These are phyloP conservation scores for Cercophora samala DNA, from an alignment of 495 filamentous ascomycete genomes.

Conservation along the genomic window DNA sequence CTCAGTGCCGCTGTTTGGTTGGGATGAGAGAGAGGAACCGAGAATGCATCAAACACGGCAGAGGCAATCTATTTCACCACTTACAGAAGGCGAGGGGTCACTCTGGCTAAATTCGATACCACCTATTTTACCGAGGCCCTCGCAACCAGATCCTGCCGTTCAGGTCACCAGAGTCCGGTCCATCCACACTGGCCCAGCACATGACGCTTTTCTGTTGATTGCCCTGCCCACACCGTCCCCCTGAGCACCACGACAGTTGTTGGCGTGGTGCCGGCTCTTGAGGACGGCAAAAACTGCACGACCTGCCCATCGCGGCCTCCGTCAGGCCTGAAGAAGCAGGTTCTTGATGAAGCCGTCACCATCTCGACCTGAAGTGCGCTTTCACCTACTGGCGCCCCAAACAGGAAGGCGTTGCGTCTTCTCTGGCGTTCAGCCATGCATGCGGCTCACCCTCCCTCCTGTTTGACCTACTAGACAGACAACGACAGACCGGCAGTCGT, in stretches of 20 bases:
- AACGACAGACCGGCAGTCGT: constrained; percentile 2
- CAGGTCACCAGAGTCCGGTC: constrained; percentile 16
- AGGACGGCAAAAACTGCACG: background rate
- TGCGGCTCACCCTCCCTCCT: background rate
- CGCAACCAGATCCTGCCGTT: constrained; percentile 18
- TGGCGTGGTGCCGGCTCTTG: background rate
- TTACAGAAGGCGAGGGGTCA: constrained; percentile 24
- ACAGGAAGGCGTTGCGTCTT: constrained; percentile 14
- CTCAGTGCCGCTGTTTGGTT: constrained; percentile 9
- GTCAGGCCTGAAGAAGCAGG: background rate
- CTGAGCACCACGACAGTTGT: background rate
- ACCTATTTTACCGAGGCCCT: constrained; percentile 32
- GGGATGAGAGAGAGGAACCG: constrained; percentile 22
- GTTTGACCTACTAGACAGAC: background rate
- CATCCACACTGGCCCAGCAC: constrained; percentile 24
- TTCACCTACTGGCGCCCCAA: background rate
- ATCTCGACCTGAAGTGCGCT: background rate
- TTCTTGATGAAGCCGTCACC: constrained; percentile 1
- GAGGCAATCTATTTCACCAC: constrained; percentile 35
- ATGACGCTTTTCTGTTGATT: constrained; percentile 22
- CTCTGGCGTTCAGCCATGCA: background rate
- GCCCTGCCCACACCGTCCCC: constrained; percentile 9
- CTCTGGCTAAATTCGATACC: constrained; percentile 37
- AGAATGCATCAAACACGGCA: constrained; percentile 33
- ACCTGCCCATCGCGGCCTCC: background rate